Evolutionary conservation across 2,329 filamentous ascomycete genomes (phyloP).

Genomic region (Venturiaceae sp.): DNA sequence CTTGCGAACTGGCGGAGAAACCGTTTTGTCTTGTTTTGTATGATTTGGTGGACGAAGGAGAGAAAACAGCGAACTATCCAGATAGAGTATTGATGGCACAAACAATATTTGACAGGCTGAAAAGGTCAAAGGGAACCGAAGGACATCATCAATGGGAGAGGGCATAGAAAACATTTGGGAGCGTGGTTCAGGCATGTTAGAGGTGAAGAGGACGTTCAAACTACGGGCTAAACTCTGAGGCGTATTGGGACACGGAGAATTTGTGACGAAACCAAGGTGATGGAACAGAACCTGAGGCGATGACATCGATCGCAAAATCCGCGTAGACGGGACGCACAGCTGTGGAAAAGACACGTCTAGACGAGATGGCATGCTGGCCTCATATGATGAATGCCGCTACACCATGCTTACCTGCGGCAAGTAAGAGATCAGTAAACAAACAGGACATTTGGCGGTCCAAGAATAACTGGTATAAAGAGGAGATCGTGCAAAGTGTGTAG

Average conservation of each 20-base stretch:
- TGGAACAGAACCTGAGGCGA: background rate
- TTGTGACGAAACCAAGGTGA: background rate
- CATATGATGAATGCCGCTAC: background rate
- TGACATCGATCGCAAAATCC: background rate
- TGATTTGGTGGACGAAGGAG: background rate
- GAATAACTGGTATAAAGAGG: background rate
- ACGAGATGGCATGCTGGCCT: background rate
- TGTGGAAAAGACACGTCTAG: background rate
- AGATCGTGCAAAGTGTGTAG: background rate
- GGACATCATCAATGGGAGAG: background rate
- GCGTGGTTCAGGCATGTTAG: background rate
- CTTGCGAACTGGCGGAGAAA: background rate
- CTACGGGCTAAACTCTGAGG: background rate
- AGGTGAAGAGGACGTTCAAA: background rate
- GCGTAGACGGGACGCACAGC: background rate
- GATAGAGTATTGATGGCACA: background rate
- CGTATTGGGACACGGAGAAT: background rate
- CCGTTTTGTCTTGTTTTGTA: background rate
- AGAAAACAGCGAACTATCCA: background rate
- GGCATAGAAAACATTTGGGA: background rate
- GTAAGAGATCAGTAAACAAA: background rate
- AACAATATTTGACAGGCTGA: background rate
- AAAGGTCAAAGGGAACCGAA: background rate
- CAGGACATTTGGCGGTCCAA: too few relatives aligned
- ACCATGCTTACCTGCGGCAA: background rate